Evolutionary conservation across 2,329 filamentous ascomycete genomes (phyloP), one percentile per base, ranked within the genome.

Genomic region (Curvularia spicifera): DNA sequence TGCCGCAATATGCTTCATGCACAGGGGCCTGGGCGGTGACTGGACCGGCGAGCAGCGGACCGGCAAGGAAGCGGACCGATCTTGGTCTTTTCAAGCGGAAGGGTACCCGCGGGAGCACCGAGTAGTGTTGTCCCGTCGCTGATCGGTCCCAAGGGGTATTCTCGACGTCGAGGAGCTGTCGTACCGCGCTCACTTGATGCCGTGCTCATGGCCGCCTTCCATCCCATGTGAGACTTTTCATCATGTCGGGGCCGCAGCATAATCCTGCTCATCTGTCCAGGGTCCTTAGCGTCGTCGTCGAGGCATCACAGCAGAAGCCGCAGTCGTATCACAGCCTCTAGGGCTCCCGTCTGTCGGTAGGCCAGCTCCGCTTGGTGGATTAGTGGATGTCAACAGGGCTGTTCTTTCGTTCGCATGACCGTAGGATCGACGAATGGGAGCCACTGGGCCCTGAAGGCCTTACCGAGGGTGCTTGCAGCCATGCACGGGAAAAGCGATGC

Each of bases 361-460:
- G 53, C 40, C 49, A 44, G 56, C 10, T 65, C 56, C 56, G 56
- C 57, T 51, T 53, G 40, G 40, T 56, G 46, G 52, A 43, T 50
- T 40, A 39, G 48, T 48, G 29, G 50, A 39, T 24, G 13, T 56
- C 53, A 56, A n/a, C 53, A 62, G 58, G 63, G 63, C 61, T 59
- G 60, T 37, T 37, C 56, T 59, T 69, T 60, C 55, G 73, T 75
- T 76, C 73, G 74, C 74, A 76, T 75, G 70, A 75, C 63, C 67
- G 53, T 31, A 7, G n/a, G 33, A 33, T 55, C 57, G 63, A 63
- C 73, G 69, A 76, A 76, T 75, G 61, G 53, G 66, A 66, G 51
- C 42, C 53, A 40, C 49, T 55, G 52, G 50, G 39, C 50, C 28
- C 50, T 56, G 60, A 63, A 57, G 60, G 53, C 66, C 60, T 56